Percentiles rank a stretch among this genome's conserved stretches.
These are phyloP conservation scores for Elsinoe batatas DNA, from an alignment of 2,329 filamentous ascomycete species.

Conservation along the genomic window DNA sequence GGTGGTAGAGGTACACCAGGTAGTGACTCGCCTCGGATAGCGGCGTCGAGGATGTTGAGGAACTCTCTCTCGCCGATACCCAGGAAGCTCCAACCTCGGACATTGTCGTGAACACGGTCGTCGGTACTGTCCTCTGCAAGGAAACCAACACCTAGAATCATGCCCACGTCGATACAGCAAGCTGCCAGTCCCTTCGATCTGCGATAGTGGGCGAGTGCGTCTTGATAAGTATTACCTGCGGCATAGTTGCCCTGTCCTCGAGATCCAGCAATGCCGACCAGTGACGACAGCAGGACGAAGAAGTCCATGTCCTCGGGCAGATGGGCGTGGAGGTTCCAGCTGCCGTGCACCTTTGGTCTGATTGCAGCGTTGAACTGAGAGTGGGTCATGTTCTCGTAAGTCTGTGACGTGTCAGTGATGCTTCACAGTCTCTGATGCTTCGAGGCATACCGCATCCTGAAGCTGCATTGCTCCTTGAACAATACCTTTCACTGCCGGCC, in stretches of 20 bases:
- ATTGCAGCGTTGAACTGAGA: slow-evolving; percentile 17
- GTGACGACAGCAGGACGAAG: slow-evolving; percentile 21
- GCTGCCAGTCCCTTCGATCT: slow-evolving; percentile 34
- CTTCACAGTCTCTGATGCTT: neutral
- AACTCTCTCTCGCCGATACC: neutral
- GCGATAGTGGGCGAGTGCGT: slow-evolving; percentile 29
- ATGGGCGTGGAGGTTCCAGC: slow-evolving; percentile 22
- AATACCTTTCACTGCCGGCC: slow-evolving; percentile 11
- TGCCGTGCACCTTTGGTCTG: slow-evolving; percentile 22
- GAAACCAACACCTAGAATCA: slow-evolving; percentile 36
- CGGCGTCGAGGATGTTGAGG: neutral
- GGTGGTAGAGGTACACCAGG: neutral
- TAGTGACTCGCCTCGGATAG: neutral
- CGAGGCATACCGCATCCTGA: slow-evolving; percentile 4
- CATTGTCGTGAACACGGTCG: neutral
- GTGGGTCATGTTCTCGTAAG: slow-evolving; percentile 18
- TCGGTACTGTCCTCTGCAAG: slow-evolving; percentile 17
- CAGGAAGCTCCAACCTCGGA: neutral
- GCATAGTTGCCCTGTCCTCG: slow-evolving; percentile 17
- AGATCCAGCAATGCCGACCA: slow-evolving; percentile 14
- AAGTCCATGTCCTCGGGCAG: slow-evolving; percentile 20
- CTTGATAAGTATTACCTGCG: slow-evolving; percentile 16
- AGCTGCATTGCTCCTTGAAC: slow-evolving; percentile 27
- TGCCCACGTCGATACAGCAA: slow-evolving; percentile 44
- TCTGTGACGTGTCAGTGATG: neutral